A percentile compares a stretch with the other conserved stretches of the same genome.
phyloP scores from a whole-genome alignment of 176 grass and related monocot genomes.

The Neostapfia colusana region DNA sequence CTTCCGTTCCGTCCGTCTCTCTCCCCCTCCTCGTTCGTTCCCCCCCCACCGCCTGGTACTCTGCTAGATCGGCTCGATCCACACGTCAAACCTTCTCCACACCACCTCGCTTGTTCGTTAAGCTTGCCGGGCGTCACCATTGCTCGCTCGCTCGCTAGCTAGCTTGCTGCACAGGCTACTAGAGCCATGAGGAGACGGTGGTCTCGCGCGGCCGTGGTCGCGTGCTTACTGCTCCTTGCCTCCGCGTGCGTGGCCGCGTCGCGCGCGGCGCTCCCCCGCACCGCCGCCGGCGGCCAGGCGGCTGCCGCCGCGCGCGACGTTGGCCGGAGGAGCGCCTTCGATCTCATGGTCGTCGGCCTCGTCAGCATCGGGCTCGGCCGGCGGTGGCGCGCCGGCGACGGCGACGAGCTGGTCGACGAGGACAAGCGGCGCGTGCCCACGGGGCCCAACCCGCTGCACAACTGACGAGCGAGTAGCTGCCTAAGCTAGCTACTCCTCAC shows the following conservation, averaged over 20 bases:
- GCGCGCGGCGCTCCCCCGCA: not conserved
- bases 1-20: too few relatives aligned
- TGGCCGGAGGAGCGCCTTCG: conserved; percentile 28
- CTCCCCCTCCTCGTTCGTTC: too few relatives aligned
- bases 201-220: conserved; percentile 46
- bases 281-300: not conserved
- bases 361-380: conserved; percentile 40
- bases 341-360: conserved; percentile 40
- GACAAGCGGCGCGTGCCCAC: conserved; percentile 73
- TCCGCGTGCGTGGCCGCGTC: conserved; percentile 34
- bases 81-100: not conserved
- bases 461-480: conserved; percentile 43
- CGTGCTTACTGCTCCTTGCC: conserved; percentile 46
- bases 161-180: not conserved
- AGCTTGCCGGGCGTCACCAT: conserved; percentile 7
- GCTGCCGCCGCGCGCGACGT: not conserved
- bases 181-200: conserved; percentile 48
- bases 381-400: conserved; percentile 39
- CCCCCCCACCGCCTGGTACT: not conserved
- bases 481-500: not conserved
- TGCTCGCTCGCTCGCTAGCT: not conserved
- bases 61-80: not conserved
- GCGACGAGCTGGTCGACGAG: conserved; percentile 35
- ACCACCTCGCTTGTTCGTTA: not conserved
- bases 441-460: conserved; percentile 77